Evolutionary conservation across 2,329 filamentous ascomycete species (phyloP).

Genomic region (Aspergillus tubingensis): DNA sequence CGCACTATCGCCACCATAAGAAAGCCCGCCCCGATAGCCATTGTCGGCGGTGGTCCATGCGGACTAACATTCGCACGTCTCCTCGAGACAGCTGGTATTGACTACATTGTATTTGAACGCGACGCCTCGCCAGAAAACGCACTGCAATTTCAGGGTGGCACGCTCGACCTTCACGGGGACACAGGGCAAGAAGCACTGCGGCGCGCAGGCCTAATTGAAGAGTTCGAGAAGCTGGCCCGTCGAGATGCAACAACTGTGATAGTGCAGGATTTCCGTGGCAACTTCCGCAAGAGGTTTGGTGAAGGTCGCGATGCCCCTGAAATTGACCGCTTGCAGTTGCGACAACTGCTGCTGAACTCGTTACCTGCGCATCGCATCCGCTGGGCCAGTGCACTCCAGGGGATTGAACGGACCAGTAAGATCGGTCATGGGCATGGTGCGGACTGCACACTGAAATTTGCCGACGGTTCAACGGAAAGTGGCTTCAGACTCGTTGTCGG

Average conservation of each 20-base stretch:
- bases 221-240: constrained; percentile 23
- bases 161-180: constrained; percentile 23
- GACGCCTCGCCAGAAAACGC: constrained; percentile 9
- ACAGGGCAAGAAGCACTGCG: constrained; percentile 25
- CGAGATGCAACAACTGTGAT: constrained; percentile 16
- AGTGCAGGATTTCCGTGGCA: constrained; percentile 6
- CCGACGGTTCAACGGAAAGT: constrained; percentile 31
- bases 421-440: background rate
- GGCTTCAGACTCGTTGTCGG: constrained; percentile 52
- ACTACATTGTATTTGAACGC: constrained; percentile 26
- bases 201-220: constrained; percentile 23
- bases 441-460: constrained; percentile 25
- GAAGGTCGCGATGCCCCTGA: constrained; percentile 40
- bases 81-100: constrained; percentile 17
- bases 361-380: constrained; percentile 35
- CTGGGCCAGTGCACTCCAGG: constrained; percentile 29
- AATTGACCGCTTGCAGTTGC: constrained; percentile 43
- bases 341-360: constrained; percentile 39
- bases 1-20: background rate
- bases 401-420: background rate
- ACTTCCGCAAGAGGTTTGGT: constrained; percentile 6
- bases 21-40: constrained; percentile 18
- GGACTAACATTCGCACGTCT: constrained; percentile 25
- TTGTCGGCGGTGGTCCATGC: constrained; percentile 25
- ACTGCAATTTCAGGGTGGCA: constrained; percentile 20